Base-by-base conservation (phyloP, 306 rosid species). In the Castanea sativa region DNA sequence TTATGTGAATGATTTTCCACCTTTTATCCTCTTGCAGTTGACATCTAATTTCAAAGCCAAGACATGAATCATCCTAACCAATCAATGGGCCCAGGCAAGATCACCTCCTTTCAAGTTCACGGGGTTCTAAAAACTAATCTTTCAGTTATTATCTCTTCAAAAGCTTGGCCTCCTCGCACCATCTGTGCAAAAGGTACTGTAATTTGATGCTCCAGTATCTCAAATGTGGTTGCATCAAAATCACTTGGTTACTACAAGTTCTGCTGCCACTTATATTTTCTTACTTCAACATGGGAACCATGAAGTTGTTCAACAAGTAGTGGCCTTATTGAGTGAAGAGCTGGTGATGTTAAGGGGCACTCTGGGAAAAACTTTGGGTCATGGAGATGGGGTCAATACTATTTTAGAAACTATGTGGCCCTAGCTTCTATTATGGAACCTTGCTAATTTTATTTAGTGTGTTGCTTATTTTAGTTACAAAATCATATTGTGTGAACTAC, bases 41-140 rank as follows among this genome's bases (percentile, higher is more conserved):
- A 92, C 86, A 88, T 91, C 30, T 87, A 92, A 77, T 92, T 89
- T 81, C 93, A 86, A 79, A 89, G 92, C 82, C 78, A 92, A 93
- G 90, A 87, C 78, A 65, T 73, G 86, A 86, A 80, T 76, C 82
- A 73, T 64, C 71, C 87, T 6, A 45, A 70, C 53, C 87, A 69
- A 21, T 30, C 79, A 56, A 60, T 76, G 57, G 91, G 89, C 61
- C 79, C 78, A 76, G 88, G 84, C 83, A 94, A 83, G 78, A 82
- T 92, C 77, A 83, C 80, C 27, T 86, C 92, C 73, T 86, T 87
- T 70, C 94, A 92, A 79, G 92, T 92, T 88, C 97, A 94, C 38
- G 98, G 97, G 78, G 93, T 94, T 76, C 72, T 94, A 81, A 92
- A 92, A 90, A 94, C 98, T 53, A 94, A 94, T 85, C 97, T 92